A percentile compares a stretch with the other conserved stretches of the same genome.
These are phyloP conservation scores for Fusarium sulawesiense DNA, from an alignment of 2,329 filamentous ascomycete genomes.

Conservation along the genomic window DNA sequence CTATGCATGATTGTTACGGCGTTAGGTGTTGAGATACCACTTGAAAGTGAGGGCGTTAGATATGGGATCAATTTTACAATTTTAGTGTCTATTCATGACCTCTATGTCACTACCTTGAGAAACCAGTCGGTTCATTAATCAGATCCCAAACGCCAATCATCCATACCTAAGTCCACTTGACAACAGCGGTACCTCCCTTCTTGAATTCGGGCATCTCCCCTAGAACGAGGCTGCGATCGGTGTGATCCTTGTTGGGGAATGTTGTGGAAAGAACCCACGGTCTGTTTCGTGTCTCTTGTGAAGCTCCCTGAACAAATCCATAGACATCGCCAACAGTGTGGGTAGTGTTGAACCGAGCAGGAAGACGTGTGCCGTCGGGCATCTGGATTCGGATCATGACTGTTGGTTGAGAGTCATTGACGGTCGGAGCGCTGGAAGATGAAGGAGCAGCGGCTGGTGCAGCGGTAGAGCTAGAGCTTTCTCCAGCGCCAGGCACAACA, in stretches of 20 bases:
- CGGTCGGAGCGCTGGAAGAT: constrained; percentile 48
- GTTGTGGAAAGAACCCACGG: constrained; percentile 82
- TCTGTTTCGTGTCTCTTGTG: constrained; percentile 66
- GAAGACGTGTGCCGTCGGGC: constrained; percentile 79
- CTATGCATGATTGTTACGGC: too few species aligned
- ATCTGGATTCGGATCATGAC: constrained; percentile 81
- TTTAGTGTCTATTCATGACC: constrained; percentile 20
- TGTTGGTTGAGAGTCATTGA: constrained; percentile 75
- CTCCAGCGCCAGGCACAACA: constrained; percentile 73
- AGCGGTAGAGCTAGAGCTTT: constrained; percentile 28
- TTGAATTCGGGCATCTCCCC: constrained; percentile 74
- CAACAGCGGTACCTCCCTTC: constrained; percentile 72
- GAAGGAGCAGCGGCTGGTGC: constrained; percentile 50
- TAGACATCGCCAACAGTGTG: constrained; percentile 84
- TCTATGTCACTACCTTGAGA: constrained; percentile 25
- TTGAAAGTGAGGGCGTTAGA: constrained; percentile 30
- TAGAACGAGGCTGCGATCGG: constrained; percentile 70
- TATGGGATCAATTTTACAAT: constrained; percentile 16
- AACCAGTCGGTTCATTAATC: constrained; percentile 9
- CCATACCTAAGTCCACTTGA: constrained; percentile 63
- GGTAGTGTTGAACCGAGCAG: constrained; percentile 83
- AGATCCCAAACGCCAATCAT: constrained; percentile 37
- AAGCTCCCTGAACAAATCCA: constrained; percentile 75
- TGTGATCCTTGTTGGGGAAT: constrained; percentile 84
- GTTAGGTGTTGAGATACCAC: constrained; percentile 47